Percentiles rank a stretch among this genome's conserved stretches.
Conservation (phyloP, 176 grass and related monocot species). For the Hordeum marinum region DNA sequence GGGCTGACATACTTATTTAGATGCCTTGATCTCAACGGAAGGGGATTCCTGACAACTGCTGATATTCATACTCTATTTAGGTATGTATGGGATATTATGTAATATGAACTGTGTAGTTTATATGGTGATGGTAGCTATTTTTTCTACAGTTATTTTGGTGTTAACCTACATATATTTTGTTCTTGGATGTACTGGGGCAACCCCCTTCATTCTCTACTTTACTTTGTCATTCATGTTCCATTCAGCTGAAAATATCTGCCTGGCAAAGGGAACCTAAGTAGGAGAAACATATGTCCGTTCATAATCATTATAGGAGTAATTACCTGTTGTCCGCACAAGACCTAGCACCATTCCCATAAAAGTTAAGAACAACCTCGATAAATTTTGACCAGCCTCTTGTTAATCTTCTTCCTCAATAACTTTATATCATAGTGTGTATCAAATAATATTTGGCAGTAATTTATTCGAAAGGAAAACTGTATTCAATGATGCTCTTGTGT, state of each 20-base stretch:
- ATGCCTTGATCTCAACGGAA: conserved; percentile 93
- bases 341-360: neutral
- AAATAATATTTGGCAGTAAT: neutral
- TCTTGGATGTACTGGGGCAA: neutral
- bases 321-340: neutral
- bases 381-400: neutral
- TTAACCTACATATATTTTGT: neutral
- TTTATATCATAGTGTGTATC: neutral
- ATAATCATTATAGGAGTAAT: neutral
- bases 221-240: neutral
- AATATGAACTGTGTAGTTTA: neutral
- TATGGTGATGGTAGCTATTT: neutral
- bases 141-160: neutral
- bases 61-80: conserved; percentile 96
- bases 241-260: neutral
- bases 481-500: neutral
- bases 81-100: conserved; percentile 29
- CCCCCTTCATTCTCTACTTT: neutral
- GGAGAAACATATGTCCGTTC: neutral
- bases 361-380: neutral
- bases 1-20: conserved; percentile 95
- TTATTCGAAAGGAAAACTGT: neutral
- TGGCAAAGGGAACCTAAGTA: neutral
- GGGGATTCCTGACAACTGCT: conserved; percentile 84
- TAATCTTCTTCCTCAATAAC: neutral